Base-by-base conservation (phyloP, 2,329 filamentous ascomycete genomes). In the Tympanopsis confertula region DNA sequence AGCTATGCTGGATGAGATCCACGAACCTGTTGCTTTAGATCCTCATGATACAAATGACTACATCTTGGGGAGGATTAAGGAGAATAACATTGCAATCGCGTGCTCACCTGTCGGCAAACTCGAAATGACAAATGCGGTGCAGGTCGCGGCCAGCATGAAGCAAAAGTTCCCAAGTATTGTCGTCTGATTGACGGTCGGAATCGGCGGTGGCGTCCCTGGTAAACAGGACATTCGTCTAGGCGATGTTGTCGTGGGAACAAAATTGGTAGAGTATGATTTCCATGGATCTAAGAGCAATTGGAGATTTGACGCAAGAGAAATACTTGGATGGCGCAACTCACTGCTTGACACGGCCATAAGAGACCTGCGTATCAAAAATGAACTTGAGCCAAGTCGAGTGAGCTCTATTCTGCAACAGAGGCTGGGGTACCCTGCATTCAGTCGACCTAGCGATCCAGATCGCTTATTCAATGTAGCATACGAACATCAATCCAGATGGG, bases 11-110 rank as follows among this genome's bases (percentile, higher is more conserved):
- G 46, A 48, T 41, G 14, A 38, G 17, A 29, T 32, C 19, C 42
- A 45, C 35, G 5, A 17, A 13, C 35, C 41, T 14, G 30, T 19
- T 35, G 39, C 29, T n/a, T 38, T 37, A n/a, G 37, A 38, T n/a
- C 12, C 28, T n/a, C n/a, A n/a, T 36, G 42, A 43, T 35, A 42
- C 17, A 17, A 43, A 47, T 18, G 30, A 12, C n/a, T 46, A 45
- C 33, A 22, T 28, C 14, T 35, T 45, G 35, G 45, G 45, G 13
- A 33, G 35, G 3, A 39, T 47, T 18, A 39, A 43, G 2, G 29
- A 20, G 24, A 43, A 47, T 29, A 47, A 47, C 30, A 41, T 47
- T 4, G 44, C 46, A 20, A 43, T 48, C 24, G 39, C 42, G 14
- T 36, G 30, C n/a, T 38, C 47, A 12, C 46, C 45, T 12, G 39